Evolutionary conservation across 108 stramenopile species (phyloP).

Genomic region (Skeletonema menzelii): DNA sequence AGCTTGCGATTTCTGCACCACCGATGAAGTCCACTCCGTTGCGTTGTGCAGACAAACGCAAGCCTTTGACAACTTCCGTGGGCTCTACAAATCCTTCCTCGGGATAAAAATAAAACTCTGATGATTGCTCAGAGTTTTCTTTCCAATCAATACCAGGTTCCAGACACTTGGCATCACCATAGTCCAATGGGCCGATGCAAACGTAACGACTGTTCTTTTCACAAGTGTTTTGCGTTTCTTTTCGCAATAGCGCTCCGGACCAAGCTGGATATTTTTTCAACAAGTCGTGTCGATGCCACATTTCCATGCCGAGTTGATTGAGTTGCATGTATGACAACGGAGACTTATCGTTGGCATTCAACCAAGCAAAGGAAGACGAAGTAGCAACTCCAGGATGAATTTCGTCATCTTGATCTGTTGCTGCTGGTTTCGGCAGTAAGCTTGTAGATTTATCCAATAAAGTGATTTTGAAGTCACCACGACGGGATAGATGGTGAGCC

Average conservation of each 20-base stretch:
- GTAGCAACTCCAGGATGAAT: constrained; percentile 44
- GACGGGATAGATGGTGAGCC: constrained; percentile 43
- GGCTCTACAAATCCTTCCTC: constrained; percentile 72
- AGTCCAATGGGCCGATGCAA: constrained; percentile 28
- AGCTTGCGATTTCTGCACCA: constrained; percentile 24
- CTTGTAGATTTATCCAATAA: constrained; percentile 41
- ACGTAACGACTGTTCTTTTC: constrained; percentile 7
- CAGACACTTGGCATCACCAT: constrained; percentile 13
- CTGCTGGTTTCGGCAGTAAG: constrained; percentile 4
- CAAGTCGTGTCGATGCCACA: constrained; percentile 51
- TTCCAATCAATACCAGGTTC: constrained; percentile 24
- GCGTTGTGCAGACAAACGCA: constrained; percentile 34
- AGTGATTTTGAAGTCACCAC: constrained; percentile 37
- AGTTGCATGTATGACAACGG: constrained; percentile 52
- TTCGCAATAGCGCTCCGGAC: constrained; percentile 58
- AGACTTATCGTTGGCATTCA: constrained; percentile 68
- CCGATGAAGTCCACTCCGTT: constrained; percentile 46
- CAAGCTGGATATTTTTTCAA: constrained; percentile 44
- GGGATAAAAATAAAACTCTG: constrained; percentile 54
- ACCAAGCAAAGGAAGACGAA: constrained; percentile 65
- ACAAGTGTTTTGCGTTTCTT: background rate
- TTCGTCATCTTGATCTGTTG: constrained; percentile 2
- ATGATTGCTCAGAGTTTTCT: background rate
- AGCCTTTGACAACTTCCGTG: constrained; percentile 27
- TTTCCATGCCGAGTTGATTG: constrained; percentile 64